These are phyloP conservation scores for Venturia aucupariae DNA, from an alignment of 2,329 filamentous ascomycete species.

Conservation along the genomic window DNA sequence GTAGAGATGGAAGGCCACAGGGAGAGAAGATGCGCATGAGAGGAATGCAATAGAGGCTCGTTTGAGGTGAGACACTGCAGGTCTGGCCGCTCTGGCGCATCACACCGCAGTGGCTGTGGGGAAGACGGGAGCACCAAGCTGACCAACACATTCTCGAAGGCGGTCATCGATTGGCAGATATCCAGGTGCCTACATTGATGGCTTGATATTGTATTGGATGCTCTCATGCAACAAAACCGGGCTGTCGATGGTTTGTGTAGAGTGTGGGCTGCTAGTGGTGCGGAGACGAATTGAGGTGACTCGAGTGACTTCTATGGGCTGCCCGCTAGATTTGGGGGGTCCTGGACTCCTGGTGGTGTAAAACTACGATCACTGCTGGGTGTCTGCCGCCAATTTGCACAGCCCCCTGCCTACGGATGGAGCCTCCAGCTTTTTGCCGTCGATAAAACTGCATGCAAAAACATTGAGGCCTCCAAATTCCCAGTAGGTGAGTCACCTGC, in stretches of 20 bases:
- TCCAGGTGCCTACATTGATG: background rate
- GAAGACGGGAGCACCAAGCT: background rate
- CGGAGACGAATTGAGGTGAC: background rate
- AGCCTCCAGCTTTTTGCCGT: background rate
- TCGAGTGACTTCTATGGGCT: too few relatives aligned
- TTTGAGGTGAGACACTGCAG: background rate
- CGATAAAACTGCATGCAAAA: background rate
- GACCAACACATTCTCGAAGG: background rate
- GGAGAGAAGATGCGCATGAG: background rate
- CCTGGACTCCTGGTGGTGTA: too few relatives aligned
- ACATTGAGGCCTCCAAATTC: slow-evolving; percentile 1
- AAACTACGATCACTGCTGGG: too few relatives aligned
- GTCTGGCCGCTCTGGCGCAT: background rate
- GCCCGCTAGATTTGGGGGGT: too few relatives aligned
- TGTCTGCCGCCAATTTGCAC: background rate
- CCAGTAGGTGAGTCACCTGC: too few relatives aligned
- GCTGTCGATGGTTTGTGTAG: background rate
- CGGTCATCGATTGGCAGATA: background rate
- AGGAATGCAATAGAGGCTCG: background rate
- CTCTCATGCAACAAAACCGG: background rate
- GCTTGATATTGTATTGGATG: background rate
- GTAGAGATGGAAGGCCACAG: background rate
- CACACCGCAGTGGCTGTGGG: slow-evolving; percentile 6
- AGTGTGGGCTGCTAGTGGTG: background rate
- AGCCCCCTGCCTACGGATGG: background rate